Evolutionary conservation across 1,284 basidiomycete genomes (phyloP), one percentile per base, ranked within the genome.

Genomic region (Athelia psychrophila): DNA sequence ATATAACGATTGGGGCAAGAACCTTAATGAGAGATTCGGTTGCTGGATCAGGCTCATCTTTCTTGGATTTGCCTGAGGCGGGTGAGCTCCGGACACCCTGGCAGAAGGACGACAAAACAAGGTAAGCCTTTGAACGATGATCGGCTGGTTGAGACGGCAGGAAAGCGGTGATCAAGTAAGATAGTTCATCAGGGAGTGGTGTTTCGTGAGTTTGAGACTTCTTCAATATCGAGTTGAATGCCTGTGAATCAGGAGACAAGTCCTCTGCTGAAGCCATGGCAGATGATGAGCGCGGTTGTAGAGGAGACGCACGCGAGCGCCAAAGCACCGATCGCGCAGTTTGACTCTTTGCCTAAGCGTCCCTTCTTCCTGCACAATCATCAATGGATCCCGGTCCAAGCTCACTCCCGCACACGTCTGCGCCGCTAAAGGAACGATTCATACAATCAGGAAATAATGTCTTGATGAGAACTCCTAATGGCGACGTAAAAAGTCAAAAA

Each of bases 401-500:
- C 20, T 42, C n/a, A 5, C 20, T 22, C 9, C n/a, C 16, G n/a
- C 8, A 42, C 8, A 6, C 38, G 6, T n/a, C 16, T 16, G n/a
- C n/a, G 38, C 20, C n/a, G 20, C 16, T 42, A 27, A 67, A 67
- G 54, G 56, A 56, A 15, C 49, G 57, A 19, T 74, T 63, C 27
- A 86, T 92, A 51, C 72, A 79, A 47, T 62, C 73, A 6, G 84
- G 85, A 18, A 75, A 89, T 64, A 81, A 79, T 13, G 78, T 92
- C 24, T 71, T 93, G 10, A 64, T 92, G 40, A 77, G 75, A 53
- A 64, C 91, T 48, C 88, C 88, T 10, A 90, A 80, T 55, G 84
- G 84, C 45, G 87, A 89, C 54, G 69, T 86, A 38, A 81, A 80
- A 57, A 78, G 81, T 38, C 65, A 86, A 54, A 89, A 86, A 67